phyloP scores from a whole-genome alignment of 371 early-diverging fungal genomes.

The Haplosporangium sp. region DNA sequence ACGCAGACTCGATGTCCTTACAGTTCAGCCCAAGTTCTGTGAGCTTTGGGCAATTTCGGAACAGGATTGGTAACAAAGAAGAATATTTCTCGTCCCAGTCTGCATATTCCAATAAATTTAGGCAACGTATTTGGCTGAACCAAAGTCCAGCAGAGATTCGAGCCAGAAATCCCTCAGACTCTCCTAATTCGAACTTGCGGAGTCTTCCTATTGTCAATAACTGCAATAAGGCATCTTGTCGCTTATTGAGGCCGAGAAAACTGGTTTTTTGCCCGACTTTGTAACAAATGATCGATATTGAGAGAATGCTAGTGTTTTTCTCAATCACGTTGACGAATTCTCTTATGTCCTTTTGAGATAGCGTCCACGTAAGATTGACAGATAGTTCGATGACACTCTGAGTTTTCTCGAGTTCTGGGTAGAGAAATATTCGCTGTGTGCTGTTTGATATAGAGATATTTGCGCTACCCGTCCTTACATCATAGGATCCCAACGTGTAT shows the following conservation, averaged over 20 bases:
- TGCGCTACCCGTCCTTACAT: neutral
- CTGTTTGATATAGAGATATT: neutral
- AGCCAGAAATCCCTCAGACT: neutral
- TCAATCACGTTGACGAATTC: neutral
- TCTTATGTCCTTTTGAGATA: neutral
- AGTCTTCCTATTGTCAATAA: neutral
- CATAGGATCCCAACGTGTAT: neutral
- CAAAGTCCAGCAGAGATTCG: neutral
- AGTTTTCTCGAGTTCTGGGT: neutral
- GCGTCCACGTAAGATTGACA: neutral
- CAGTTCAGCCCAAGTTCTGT: neutral
- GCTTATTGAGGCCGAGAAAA: neutral
- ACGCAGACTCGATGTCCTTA: neutral
- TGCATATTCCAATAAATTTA: neutral
- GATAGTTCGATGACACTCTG: constrained; percentile 2
- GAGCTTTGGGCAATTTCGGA: constrained; percentile 11
- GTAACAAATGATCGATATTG: neutral
- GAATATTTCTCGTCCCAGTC: neutral
- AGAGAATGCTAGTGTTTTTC: constrained; percentile 1
- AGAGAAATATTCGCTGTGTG: neutral
- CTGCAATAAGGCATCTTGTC: neutral
- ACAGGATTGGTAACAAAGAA: neutral
- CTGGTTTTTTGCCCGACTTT: neutral
- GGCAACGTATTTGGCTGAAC: neutral
- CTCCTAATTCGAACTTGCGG: neutral